Base-by-base conservation (phyloP, 495 filamentous ascomycete species). In the Aspergillus sparsus region DNA sequence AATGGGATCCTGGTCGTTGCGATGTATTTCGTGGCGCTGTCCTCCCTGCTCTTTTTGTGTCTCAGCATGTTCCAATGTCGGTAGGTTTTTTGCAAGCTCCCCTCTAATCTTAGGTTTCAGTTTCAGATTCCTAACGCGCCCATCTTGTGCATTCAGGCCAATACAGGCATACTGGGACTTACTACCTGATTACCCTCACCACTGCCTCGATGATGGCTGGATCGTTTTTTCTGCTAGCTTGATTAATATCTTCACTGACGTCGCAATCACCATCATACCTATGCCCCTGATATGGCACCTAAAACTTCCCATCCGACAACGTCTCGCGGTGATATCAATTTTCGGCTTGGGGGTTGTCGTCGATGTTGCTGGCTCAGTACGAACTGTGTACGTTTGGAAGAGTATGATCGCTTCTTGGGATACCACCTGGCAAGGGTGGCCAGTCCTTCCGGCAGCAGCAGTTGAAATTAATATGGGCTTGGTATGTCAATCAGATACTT, bases 391-490 rank as follows among this genome's bases (percentile, higher is more conserved):
- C 58, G 77, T 81, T 37, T 82, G 78, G 71, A 69, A 78, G 57
- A 75, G 72, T 58, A 68, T 82, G 60, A 72, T 83, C 18, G 75
- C 66, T 42, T 75, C 72, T 39, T 79, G 77, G 56, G 85, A 87
- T 59, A 58, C 68, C 15, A 82, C 81, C 31, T 88, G 85, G 85
- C 58, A 73, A 49, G 71, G 72, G 5, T 86, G 81, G 79, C 73
- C 76, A 1, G 68, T 82, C 2, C 80, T 83, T 69, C 73, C 87
- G 12, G 70, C 77, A 5, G 80, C 80, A 11, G 68, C 75, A 7
- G 63, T 88, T 3, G 85, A 88, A 62, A 78, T 88, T 13, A 82
- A 83, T 60, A 60, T 88, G 32, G 85, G 82, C 21, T 73, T 87
- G 68, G 84, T 88, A 80, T 62, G 82, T 69, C 0, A 21, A 36